These are phyloP conservation scores for Calvatia gigantea DNA, from an alignment of 768 basidiomycete genomes.

Conservation along the genomic window DNA sequence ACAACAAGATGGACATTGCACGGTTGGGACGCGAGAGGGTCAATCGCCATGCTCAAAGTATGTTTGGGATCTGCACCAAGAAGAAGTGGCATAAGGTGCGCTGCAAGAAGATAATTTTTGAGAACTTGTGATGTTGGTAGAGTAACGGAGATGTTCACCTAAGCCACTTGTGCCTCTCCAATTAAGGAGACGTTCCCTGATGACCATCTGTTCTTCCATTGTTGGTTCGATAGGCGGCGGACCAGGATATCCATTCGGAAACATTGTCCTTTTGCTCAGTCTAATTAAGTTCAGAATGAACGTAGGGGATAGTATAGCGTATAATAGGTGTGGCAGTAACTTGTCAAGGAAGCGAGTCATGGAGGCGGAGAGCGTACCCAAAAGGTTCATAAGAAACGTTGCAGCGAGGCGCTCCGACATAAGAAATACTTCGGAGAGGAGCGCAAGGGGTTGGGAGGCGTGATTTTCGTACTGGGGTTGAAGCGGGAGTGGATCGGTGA, in stretches of 20 bases:
- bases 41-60: slow-evolving; percentile 53
- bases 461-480: slow-evolving; percentile 31
- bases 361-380: slow-evolving; percentile 43
- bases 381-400: slow-evolving; percentile 38
- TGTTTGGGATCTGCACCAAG: slow-evolving; percentile 49
- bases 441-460: slow-evolving; percentile 34
- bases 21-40: slow-evolving; percentile 53
- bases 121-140: neutral
- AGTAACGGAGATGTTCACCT: slow-evolving; percentile 24
- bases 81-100: slow-evolving; percentile 44
- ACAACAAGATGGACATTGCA: slow-evolving; percentile 82
- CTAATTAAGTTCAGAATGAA: slow-evolving; percentile 53
- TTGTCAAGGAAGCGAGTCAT: slow-evolving; percentile 62
- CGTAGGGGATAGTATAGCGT: slow-evolving; percentile 44
- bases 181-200: slow-evolving; percentile 42
- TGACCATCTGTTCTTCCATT: slow-evolving; percentile 64
- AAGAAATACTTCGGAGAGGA: slow-evolving; percentile 48
- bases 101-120: slow-evolving; percentile 18
- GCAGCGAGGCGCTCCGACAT: slow-evolving; percentile 47
- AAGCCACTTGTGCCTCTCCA: slow-evolving; percentile 34
- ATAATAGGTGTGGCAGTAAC: slow-evolving; percentile 67
- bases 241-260: slow-evolving; percentile 87
- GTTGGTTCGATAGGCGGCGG: slow-evolving; percentile 72
- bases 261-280: slow-evolving; percentile 65
- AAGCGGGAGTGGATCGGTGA: slow-evolving; percentile 7